These are phyloP conservation scores for Ceratocystis lukuohia DNA, from an alignment of 2,329 filamentous ascomycete genomes.

Conservation along the genomic window DNA sequence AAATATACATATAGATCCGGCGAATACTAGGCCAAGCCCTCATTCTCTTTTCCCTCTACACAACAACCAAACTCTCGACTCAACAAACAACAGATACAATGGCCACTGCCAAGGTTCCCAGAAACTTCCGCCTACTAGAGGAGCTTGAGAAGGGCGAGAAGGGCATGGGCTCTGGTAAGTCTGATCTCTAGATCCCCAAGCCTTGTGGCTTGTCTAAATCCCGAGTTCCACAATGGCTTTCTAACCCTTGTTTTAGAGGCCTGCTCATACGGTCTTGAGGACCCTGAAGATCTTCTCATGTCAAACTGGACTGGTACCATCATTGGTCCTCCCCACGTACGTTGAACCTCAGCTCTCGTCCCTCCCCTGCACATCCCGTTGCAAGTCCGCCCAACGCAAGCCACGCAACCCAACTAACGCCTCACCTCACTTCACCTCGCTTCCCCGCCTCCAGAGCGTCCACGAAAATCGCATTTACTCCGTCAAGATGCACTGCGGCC, in stretches of 20 bases:
- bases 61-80: background rate
- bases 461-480: constrained; percentile 99
- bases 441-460: constrained; percentile 50
- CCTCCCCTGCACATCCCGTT: background rate
- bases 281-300: constrained; percentile 91
- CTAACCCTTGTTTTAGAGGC: constrained; percentile 49
- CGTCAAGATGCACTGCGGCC: constrained; percentile 88
- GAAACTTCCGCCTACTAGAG: constrained; percentile 92
- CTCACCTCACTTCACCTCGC: background rate
- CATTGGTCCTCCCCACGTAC: constrained; percentile 84
- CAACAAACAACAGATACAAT: constrained; percentile 21
- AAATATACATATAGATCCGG: background rate
- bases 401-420: constrained; percentile 8
- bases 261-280: constrained; percentile 90
- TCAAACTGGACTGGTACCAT: constrained; percentile 98
- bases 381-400: background rate
- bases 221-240: background rate
- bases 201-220: background rate
- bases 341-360: constrained; percentile 26
- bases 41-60: background rate
- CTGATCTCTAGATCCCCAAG: background rate
- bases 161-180: constrained; percentile 72
- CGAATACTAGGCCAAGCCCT: background rate
- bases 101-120: constrained; percentile 52
- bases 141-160: constrained; percentile 99